phyloP scores from a whole-genome alignment of 129 eudicot genomes.

The Centaurea solstitialis region DNA sequence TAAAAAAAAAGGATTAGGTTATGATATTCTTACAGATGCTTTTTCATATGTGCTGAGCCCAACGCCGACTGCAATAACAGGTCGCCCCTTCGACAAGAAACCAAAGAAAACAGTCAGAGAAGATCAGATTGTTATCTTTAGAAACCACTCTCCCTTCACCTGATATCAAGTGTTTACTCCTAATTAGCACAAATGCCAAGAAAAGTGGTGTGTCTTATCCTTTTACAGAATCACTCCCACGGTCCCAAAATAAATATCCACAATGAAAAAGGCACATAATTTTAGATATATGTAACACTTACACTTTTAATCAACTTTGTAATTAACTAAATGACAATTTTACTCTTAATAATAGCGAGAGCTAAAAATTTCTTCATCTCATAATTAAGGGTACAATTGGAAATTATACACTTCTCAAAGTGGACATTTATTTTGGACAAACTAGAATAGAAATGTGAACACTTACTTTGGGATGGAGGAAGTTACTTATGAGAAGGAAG shows the following conservation, averaged over 20 bases:
- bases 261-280: not conserved
- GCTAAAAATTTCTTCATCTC: not conserved
- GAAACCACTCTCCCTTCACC: not conserved
- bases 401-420: not conserved
- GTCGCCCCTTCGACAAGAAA: slow-evolving; percentile 66
- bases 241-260: not conserved
- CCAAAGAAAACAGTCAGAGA: not conserved
- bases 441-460: not conserved
- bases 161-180: not conserved
- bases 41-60: slow-evolving; percentile 97
- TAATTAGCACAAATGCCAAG: not conserved
- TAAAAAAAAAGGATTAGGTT: not conserved
- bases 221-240: not conserved
- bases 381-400: not conserved
- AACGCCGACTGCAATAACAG: slow-evolving; percentile 88
- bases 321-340: not conserved
- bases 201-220: not conserved
- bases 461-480: not conserved
- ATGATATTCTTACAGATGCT: slow-evolving; percentile 82
- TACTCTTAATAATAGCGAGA: not conserved
- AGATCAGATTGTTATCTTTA: not conserved
- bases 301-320: not conserved
- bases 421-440: not conserved
- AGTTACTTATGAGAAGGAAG: not conserved
- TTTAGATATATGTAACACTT: not conserved